Percentiles rank a stretch among this genome's conserved stretches.
Conservation (phyloP, 2,329 filamentous ascomycete species). For the Xylaria digitata region DNA sequence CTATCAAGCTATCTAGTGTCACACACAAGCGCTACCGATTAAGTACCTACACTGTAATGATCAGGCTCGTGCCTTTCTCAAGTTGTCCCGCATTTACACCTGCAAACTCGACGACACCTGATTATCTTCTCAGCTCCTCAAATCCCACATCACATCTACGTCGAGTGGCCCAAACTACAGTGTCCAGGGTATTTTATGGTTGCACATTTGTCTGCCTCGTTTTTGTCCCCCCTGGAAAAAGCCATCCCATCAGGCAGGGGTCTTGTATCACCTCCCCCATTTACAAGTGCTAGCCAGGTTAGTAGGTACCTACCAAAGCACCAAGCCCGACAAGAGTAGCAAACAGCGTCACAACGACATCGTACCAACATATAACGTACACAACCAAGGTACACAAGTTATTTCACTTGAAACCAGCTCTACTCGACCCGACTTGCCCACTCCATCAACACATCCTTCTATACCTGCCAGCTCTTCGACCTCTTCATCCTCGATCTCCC, state of each 20-base stretch:
- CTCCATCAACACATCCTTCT: neutral
- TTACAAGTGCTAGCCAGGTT: neutral
- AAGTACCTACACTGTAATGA: constrained; percentile 4
- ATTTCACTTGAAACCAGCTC: neutral
- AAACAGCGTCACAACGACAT: constrained; percentile 8
- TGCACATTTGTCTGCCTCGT: constrained; percentile 7
- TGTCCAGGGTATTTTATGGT: constrained; percentile 1
- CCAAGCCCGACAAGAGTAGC: constrained; percentile 5
- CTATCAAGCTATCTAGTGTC: neutral
- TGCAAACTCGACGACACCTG: constrained; percentile 9
- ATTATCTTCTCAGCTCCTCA: constrained; percentile 13
- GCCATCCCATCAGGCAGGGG: neutral
- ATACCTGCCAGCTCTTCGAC: constrained; percentile 1
- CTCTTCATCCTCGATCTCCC: constrained; percentile 5
- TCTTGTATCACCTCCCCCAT: constrained; percentile 25
- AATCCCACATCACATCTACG: constrained; percentile 7
- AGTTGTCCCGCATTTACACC: constrained; percentile 17
- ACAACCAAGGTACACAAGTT: neutral
- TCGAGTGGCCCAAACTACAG: neutral
- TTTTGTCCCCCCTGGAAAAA: constrained; percentile 2
- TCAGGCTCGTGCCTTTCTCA: constrained; percentile 9
- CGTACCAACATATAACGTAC: neutral
- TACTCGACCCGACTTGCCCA: neutral
- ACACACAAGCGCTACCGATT: neutral
- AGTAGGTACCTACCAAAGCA: neutral